Conservation (phyloP, 1,284 basidiomycete genomes). For the Irpex lacteus region DNA sequence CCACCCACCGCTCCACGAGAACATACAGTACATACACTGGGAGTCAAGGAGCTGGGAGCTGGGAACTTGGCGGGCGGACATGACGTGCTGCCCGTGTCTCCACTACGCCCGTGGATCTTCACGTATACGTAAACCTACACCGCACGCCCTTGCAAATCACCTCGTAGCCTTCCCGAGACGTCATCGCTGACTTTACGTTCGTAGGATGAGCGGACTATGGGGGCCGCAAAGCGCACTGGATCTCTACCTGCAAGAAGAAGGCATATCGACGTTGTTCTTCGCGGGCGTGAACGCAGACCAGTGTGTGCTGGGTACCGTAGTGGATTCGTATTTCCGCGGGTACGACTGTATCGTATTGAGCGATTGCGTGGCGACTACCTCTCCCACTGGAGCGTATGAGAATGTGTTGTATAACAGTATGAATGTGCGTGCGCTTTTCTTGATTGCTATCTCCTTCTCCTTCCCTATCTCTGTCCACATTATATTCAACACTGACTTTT, state of each 20-base stretch:
- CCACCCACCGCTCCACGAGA: slow-evolving; percentile 3
- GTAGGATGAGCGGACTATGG: slow-evolving; percentile 67
- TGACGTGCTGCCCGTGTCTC: no score
- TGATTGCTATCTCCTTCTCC: background rate
- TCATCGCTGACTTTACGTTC: background rate
- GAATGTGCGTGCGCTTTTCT: slow-evolving; percentile 38
- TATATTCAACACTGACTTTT: background rate
- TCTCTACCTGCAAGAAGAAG: slow-evolving; percentile 59
- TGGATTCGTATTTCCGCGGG: slow-evolving; percentile 61
- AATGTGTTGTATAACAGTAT: slow-evolving; percentile 57
- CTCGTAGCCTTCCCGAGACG: background rate
- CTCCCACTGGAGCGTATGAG: slow-evolving; percentile 55
- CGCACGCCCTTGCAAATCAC: no score
- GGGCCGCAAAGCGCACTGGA: slow-evolving; percentile 59
- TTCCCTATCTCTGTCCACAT: background rate
- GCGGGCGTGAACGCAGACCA: slow-evolving; percentile 69
- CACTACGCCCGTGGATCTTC: no score
- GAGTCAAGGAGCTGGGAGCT: no score
- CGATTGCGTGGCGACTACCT: slow-evolving; percentile 61
- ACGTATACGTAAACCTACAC: no score
- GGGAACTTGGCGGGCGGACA: no score
- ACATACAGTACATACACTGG: background rate
- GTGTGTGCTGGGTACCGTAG: slow-evolving; percentile 66
- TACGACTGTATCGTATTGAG: slow-evolving; percentile 59
- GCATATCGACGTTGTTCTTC: slow-evolving; percentile 60